Conservation (phyloP, 805 yeast genomes). For the Candida nonsorbophila region DNA sequence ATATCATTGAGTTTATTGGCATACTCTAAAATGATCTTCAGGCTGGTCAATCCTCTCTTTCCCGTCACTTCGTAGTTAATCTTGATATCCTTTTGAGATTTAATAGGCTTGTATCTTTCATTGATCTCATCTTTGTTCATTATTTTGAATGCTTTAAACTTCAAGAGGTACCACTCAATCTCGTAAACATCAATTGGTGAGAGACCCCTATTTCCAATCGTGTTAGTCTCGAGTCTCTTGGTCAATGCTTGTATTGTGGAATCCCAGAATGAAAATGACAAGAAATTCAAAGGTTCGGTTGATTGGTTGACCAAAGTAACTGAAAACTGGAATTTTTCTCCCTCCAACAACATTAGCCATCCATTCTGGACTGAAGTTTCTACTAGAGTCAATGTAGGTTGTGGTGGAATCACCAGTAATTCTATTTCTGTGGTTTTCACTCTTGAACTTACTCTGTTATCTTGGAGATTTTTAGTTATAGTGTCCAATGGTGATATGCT, state of each 20-base stretch:
- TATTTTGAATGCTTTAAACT: slow-evolving; percentile 53
- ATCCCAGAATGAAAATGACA: slow-evolving; percentile 64
- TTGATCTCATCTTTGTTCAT: slow-evolving; percentile 39
- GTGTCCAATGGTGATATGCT: slow-evolving; percentile 4
- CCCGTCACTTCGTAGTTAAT: slow-evolving; percentile 61
- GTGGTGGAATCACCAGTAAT: slow-evolving; percentile 37
- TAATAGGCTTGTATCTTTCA: slow-evolving; percentile 31
- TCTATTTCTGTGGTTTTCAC: slow-evolving; percentile 13
- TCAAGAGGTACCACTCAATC: slow-evolving; percentile 61
- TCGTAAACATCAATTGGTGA: slow-evolving; percentile 67
- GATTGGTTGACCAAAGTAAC: slow-evolving; percentile 57
- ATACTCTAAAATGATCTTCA: slow-evolving; percentile 63
- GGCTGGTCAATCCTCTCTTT: slow-evolving; percentile 66
- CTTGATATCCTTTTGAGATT: slow-evolving; percentile 34
- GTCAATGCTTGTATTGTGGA: slow-evolving; percentile 65
- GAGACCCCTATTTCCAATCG: slow-evolving; percentile 23
- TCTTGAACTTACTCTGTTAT: slow-evolving; percentile 13
- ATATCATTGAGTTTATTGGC: slow-evolving; percentile 26
- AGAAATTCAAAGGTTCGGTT: slow-evolving; percentile 45
- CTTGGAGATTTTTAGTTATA: slow-evolving; percentile 20
- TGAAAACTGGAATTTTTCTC: slow-evolving; percentile 53
- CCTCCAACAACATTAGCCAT: slow-evolving; percentile 75
- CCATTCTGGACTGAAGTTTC: slow-evolving; percentile 53
- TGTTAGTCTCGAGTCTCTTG: slow-evolving; percentile 41
- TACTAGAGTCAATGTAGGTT: slow-evolving; percentile 56